Conservation (phyloP, 176 grass and related monocot genomes). For the Raddia distichophylla region DNA sequence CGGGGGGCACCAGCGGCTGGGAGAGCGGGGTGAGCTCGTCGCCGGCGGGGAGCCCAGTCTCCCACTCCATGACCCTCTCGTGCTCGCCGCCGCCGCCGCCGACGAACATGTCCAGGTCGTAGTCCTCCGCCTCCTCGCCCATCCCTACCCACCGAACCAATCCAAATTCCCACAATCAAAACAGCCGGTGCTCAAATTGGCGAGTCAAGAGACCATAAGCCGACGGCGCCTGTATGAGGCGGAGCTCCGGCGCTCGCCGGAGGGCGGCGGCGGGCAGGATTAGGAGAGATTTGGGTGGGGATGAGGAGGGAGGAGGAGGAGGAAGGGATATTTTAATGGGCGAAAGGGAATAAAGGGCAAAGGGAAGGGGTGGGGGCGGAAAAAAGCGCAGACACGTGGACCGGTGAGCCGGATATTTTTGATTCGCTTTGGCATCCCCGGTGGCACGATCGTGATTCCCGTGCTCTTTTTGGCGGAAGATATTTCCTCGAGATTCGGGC, state of each 20-base stretch:
- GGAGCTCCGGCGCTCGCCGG: neutral
- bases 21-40: constrained; percentile 76
- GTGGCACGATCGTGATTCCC: constrained; percentile 30
- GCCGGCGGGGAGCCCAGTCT: constrained; percentile 54
- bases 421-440: constrained; percentile 34
- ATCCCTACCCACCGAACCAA: neutral
- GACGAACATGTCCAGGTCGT: constrained; percentile 24
- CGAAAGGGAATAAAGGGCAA: constrained; percentile 33
- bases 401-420: constrained; percentile 54
- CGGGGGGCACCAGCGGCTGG: constrained; percentile 68
- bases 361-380: neutral
- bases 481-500: constrained; percentile 39
- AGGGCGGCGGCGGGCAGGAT: neutral
- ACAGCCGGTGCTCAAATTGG: neutral
- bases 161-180: too few species aligned
- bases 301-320: neutral
- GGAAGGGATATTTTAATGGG: constrained; percentile 1
- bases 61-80: constrained; percentile 71
- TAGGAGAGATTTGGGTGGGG: constrained; percentile 8
- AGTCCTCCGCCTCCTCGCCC: constrained; percentile 53
- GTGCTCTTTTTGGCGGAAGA: neutral
- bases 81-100: constrained; percentile 22
- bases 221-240: too few species aligned
- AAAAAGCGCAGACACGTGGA: constrained; percentile 65
- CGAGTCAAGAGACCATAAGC: neutral